phyloP scores from a whole-genome alignment of 768 basidiomycete species.

The Naganishia vishniacii region DNA sequence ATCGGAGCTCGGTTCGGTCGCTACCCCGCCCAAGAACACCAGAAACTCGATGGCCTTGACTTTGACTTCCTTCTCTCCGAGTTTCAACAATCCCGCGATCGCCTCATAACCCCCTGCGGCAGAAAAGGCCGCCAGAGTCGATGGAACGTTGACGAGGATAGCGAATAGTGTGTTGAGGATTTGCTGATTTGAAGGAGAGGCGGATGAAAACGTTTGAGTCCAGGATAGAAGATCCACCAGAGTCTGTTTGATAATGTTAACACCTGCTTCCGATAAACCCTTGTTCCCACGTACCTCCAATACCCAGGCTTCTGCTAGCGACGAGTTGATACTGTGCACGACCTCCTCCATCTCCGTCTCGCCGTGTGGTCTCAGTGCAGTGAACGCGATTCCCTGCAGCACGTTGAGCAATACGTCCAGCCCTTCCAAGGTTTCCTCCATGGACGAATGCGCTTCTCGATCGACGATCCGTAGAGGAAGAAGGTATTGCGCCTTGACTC shows the following conservation, averaged over 20 bases:
- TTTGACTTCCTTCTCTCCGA: constrained; percentile 3
- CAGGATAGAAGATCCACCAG: constrained; percentile 4
- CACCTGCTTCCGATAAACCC: neutral
- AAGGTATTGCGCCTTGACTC: neutral
- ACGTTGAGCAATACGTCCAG: constrained; percentile 1
- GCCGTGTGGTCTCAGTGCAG: constrained; percentile 35
- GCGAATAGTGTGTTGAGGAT: constrained; percentile 17
- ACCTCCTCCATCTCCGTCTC: constrained; percentile 40
- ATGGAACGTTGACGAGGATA: constrained; percentile 5
- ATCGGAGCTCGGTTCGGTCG: neutral
- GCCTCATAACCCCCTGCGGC: constrained; percentile 5
- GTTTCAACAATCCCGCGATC: constrained; percentile 10
- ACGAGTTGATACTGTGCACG: neutral
- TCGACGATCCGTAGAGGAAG: neutral
- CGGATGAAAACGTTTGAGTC: neutral
- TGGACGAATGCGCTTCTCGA: too few relatives aligned
- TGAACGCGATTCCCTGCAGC: constrained; percentile 1
- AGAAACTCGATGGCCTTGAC: constrained; percentile 10
- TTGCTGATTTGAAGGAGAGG: neutral
- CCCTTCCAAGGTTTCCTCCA: neutral
- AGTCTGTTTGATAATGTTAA: too few relatives aligned
- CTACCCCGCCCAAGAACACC: neutral
- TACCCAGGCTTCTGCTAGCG: constrained; percentile 36
- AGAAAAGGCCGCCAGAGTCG: neutral
- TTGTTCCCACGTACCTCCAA: constrained; percentile 26